These are phyloP conservation scores for Kodamaea sagamina DNA, from an alignment of 805 yeast species.

Conservation along the genomic window DNA sequence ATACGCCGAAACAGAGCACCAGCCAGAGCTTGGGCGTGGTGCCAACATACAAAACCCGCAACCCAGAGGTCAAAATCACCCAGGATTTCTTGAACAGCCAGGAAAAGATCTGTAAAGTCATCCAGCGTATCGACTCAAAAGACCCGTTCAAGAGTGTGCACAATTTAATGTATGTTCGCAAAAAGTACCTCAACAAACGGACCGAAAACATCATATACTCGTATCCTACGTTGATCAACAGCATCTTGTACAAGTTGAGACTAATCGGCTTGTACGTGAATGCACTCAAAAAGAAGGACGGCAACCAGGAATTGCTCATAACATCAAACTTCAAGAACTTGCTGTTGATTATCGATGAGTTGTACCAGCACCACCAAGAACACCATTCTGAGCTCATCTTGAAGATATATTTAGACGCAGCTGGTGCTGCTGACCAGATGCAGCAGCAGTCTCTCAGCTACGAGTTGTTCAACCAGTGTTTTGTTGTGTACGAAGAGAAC, in stretches of 20 bases:
- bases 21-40: constrained; percentile 43
- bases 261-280: constrained; percentile 35
- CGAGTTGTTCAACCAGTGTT: constrained; percentile 87
- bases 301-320: constrained; percentile 23
- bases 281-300: constrained; percentile 27
- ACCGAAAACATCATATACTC: constrained; percentile 60
- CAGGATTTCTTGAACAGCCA: constrained; percentile 48
- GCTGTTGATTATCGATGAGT: constrained; percentile 67
- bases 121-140: constrained; percentile 58
- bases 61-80: constrained; percentile 30
- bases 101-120: constrained; percentile 66
- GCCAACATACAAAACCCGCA: constrained; percentile 31
- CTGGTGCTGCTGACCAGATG: constrained; percentile 78
- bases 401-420: constrained; percentile 62
- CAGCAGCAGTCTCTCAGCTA: constrained; percentile 70
- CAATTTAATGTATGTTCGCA: constrained; percentile 37
- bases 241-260: constrained; percentile 60
- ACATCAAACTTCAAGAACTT: constrained; percentile 71
- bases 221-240: constrained; percentile 73
- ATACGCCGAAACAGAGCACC: constrained; percentile 32
- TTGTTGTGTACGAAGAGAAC: constrained; percentile 75
- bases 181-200: constrained; percentile 54
- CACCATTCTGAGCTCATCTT: constrained; percentile 39
- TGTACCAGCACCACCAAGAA: constrained; percentile 46
- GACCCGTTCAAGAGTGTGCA: constrained; percentile 43